phyloP scores from a whole-genome alignment of 805 yeast genomes.

The Suhomyces tanzawaensis region DNA sequence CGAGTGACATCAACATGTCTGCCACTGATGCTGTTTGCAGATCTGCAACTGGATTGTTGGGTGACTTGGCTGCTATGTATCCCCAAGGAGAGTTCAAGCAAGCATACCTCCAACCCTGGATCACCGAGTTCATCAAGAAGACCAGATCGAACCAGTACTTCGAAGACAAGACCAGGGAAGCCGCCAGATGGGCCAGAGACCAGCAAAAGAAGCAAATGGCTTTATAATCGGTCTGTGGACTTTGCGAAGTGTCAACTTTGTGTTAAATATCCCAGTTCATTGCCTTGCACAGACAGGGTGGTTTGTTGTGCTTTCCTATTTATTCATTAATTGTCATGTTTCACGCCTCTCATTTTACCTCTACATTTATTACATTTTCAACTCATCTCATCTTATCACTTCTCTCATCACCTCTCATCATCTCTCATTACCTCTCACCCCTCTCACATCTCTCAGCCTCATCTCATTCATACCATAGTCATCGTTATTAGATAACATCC shows the following conservation, averaged over 20 bases:
- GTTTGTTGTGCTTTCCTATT: no score
- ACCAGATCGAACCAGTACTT: conserved; percentile 64
- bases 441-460: conserved; percentile 8
- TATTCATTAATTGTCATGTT: no score
- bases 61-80: conserved; percentile 88
- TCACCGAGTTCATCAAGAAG: conserved; percentile 69
- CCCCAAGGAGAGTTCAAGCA: conserved; percentile 72
- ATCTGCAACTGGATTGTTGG: conserved; percentile 84
- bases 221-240: no score
- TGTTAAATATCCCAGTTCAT: no score
- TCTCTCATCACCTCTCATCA: conserved; percentile 9
- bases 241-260: no score
- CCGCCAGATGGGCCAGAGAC: conserved; percentile 98
- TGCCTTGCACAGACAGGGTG: no score
- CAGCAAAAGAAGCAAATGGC: conserved; percentile 54
- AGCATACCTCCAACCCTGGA: conserved; percentile 72
- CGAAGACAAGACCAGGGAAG: conserved; percentile 69
- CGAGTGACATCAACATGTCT: conserved; percentile 57
- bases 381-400: conserved; percentile 6
- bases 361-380: not conserved
- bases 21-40: conserved; percentile 71
- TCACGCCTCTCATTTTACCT: conserved; percentile 8
- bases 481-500: not conserved
- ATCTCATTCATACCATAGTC: conserved; percentile 10
- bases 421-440: conserved; percentile 9